Base-by-base conservation (phyloP, 2,329 filamentous ascomycete species). In the Fusarium sp. region DNA sequence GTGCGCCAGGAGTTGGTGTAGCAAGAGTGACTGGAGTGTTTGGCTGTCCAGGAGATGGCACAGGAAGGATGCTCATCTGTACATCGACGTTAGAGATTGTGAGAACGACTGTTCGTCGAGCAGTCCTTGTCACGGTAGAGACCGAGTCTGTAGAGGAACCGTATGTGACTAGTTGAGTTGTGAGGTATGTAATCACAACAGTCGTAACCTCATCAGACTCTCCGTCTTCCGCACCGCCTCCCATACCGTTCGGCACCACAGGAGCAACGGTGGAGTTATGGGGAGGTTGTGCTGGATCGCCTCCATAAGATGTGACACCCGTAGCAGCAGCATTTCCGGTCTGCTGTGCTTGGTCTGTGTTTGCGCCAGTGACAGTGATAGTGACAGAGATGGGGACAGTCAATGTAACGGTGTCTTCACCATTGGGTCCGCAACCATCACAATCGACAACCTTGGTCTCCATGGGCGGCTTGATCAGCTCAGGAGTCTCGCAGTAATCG, bases 341-440 rank as follows among this genome's bases (percentile, higher is more conserved):
- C 41, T 40, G 48, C 22, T 49, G 53, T 27, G 41, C 24, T 43
- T 58, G 52, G 6, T 22, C 53, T 47, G 54, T 41, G 20, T 41
- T 58, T 25, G 43, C 20, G 15, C 41, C 49, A 27, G 54, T 38
- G 2, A 51, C 34, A 12, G 61, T 53, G 12, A 62, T 49, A 7
- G 52, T 53, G 13, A 65, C 32, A 13, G 72, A 57, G 6, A 73
- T 30, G 3, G 74, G 74, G 11, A 76, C 51, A 30, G 74, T 76
- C 32, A 76, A 25, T 5, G 74, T 75, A n/a, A 75, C 69, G 2
- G 43, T 61, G 12, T 58, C 66, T 46, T 75, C 65, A 8, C 74
- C 74, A n/a, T 61, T 49, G 16, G 52, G 45, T 4, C 74, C 74
- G 16, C 74, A 76, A n/a, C 53, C 65, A 15, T 71, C 58, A 43